Percentiles rank a stretch among this genome's conserved stretches.
Conservation (phyloP, 371 early-diverging fungal species). For the Parasitella parasitica region DNA sequence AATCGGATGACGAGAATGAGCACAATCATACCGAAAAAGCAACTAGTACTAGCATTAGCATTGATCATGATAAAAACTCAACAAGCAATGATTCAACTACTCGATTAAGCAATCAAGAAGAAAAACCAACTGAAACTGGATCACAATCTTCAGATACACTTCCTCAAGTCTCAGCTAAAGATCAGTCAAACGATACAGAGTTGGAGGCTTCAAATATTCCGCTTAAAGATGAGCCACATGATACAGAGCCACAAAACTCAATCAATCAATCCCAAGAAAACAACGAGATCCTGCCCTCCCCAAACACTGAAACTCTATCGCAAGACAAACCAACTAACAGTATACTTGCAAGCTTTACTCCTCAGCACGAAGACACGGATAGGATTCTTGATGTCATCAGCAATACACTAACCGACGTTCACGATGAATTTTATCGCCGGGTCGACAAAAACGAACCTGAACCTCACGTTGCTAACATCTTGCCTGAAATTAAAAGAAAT, state of each 20-base stretch:
- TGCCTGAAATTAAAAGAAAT: slow-evolving; percentile 42
- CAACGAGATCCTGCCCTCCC: neutral
- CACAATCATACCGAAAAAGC: neutral
- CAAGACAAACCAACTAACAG: neutral
- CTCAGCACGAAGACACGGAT: neutral
- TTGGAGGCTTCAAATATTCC: neutral
- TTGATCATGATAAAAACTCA: neutral
- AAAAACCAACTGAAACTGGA: neutral
- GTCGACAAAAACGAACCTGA: slow-evolving; percentile 13
- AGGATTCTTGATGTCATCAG: neutral
- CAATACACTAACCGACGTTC: slow-evolving; percentile 40
- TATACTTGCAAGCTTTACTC: neutral
- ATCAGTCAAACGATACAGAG: too few species aligned
- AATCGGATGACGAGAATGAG: neutral
- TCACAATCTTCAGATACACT: too few species aligned
- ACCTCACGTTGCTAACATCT: slow-evolving; percentile 46
- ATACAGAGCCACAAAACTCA: neutral
- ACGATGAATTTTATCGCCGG: slow-evolving; percentile 41
- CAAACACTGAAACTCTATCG: neutral
- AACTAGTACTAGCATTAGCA: too few species aligned
- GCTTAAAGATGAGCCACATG: neutral
- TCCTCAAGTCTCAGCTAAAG: too few species aligned
- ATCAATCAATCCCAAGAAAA: neutral
- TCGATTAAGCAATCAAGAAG: neutral
- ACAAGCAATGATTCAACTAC: neutral